Conservation (phyloP, 441 rosid genomes). For the Brassica balearica region DNA sequence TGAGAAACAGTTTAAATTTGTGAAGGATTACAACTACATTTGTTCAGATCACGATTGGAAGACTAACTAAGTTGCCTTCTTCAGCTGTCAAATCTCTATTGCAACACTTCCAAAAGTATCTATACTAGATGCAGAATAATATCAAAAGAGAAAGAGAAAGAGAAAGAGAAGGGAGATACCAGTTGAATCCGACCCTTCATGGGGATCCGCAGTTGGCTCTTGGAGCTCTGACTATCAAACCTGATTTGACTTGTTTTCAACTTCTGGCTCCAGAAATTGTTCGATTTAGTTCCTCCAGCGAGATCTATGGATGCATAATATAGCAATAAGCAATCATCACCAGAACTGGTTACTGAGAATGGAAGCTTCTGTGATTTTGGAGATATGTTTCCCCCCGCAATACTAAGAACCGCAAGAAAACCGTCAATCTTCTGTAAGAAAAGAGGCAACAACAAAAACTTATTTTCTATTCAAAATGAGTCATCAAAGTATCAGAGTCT, state of each 20-base stretch:
- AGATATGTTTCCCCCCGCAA: too few relatives aligned
- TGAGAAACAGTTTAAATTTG: not conserved
- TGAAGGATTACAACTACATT: not conserved
- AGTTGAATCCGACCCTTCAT: slow-evolving; percentile 96
- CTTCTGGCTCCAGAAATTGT: slow-evolving; percentile 61
- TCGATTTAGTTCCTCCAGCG: slow-evolving; percentile 60
- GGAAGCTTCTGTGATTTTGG: slow-evolving; percentile 83
- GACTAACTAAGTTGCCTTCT: not conserved
- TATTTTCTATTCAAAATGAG: not conserved
- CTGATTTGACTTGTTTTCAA: slow-evolving; percentile 52
- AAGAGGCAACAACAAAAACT: too few relatives aligned
- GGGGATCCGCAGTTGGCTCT: slow-evolving; percentile 78
- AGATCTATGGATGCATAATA: slow-evolving; percentile 91
- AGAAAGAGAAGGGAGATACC: slow-evolving; percentile 54
- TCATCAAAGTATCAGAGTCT: slow-evolving; percentile 4
- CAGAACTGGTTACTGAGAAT: slow-evolving; percentile 87
- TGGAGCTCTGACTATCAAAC: slow-evolving; percentile 68
- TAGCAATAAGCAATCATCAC: slow-evolving; percentile 80
- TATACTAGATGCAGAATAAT: slow-evolving; percentile 3
- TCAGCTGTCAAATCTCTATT: not conserved
- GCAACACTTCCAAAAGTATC: not conserved
- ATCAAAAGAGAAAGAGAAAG: not conserved
- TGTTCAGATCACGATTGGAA: not conserved
- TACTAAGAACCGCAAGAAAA: too few relatives aligned
- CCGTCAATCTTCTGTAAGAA: too few relatives aligned